phyloP scores from a whole-genome alignment of 371 early-diverging fungal genomes.

The Quaeritorhiza haematococci region DNA sequence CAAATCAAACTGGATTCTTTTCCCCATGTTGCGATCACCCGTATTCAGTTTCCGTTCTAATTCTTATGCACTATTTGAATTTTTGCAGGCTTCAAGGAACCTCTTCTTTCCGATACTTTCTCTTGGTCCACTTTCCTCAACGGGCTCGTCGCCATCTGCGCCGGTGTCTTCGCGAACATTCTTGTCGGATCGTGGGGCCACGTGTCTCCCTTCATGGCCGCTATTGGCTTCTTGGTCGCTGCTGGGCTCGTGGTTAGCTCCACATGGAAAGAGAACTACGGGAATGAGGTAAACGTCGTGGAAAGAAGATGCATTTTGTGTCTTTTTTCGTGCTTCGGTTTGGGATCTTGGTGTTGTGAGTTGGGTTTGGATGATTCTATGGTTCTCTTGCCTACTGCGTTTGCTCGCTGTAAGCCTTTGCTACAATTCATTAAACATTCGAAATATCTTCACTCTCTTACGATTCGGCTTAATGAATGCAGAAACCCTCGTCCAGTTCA shows the following conservation, averaged over 20 bases:
- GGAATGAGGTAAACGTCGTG: conserved; percentile 30
- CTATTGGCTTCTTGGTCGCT: conserved; percentile 43
- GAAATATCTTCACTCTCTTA: too few species aligned
- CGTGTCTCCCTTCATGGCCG: conserved; percentile 57
- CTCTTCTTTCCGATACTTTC: conserved; percentile 63
- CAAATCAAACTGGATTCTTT: too few species aligned
- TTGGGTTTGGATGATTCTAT: too few species aligned
- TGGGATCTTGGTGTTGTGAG: too few species aligned
- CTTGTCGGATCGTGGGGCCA: conserved; percentile 51
- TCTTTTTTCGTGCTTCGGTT: background rate
- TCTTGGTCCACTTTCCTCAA: conserved; percentile 63
- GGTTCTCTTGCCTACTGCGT: too few species aligned
- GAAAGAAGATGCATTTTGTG: background rate
- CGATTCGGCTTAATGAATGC: too few species aligned
- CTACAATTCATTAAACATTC: too few species aligned
- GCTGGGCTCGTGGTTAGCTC: conserved; percentile 45
- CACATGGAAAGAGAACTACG: conserved; percentile 73
- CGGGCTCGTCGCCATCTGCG: conserved; percentile 65
- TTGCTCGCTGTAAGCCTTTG: background rate
- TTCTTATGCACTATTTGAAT: background rate
- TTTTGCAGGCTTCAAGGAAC: conserved; percentile 46
- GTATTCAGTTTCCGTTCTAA: background rate
- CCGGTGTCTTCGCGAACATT: conserved; percentile 62
- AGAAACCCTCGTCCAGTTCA: too few species aligned
- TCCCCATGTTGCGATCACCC: background rate